Conservation (phyloP, 2,329 filamentous ascomycete genomes). For the Bisporella sp. region DNA sequence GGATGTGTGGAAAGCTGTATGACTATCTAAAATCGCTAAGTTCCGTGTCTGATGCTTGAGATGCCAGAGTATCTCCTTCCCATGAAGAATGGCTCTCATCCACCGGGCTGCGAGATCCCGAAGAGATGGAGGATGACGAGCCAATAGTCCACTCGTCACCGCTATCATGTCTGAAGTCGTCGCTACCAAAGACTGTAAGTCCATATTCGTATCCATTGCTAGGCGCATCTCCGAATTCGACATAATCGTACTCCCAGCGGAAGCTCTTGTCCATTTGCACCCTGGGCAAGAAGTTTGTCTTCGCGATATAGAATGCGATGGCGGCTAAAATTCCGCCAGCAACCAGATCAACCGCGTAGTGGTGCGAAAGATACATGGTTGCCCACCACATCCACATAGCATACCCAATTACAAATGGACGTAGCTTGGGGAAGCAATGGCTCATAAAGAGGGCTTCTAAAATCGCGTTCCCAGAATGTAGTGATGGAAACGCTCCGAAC, state of each 20-base stretch:
- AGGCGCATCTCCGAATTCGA: constrained; percentile 69
- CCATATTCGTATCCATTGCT: constrained; percentile 48
- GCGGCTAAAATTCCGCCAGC: constrained; percentile 75
- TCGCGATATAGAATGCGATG: constrained; percentile 74
- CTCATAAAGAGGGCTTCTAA: constrained; percentile 90
- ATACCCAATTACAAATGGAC: constrained; percentile 74
- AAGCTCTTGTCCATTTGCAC: constrained; percentile 78
- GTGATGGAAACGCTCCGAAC: constrained; percentile 89
- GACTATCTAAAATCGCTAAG: constrained; percentile 20
- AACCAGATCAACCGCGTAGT: constrained; percentile 92
- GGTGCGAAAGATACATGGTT: constrained; percentile 96
- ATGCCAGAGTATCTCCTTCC: constrained; percentile 47
- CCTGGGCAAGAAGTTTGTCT: constrained; percentile 73
- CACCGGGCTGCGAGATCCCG: constrained; percentile 30
- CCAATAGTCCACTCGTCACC: constrained; percentile 89
- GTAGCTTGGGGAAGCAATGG: constrained; percentile 79
- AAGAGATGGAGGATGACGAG: constrained; percentile 55
- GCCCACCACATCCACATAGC: constrained; percentile 96
- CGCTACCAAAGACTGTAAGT: constrained; percentile 21
- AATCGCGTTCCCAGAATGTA: constrained; percentile 85
- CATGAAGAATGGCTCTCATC: constrained; percentile 50
- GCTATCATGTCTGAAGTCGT: constrained; percentile 36
- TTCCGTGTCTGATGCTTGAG: constrained; percentile 26
- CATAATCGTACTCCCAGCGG: constrained; percentile 93
- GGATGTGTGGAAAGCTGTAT: constrained; percentile 1